These are phyloP conservation scores for Pyrenophora graminea DNA, from an alignment of 2,329 filamentous ascomycete genomes.

Conservation along the genomic window DNA sequence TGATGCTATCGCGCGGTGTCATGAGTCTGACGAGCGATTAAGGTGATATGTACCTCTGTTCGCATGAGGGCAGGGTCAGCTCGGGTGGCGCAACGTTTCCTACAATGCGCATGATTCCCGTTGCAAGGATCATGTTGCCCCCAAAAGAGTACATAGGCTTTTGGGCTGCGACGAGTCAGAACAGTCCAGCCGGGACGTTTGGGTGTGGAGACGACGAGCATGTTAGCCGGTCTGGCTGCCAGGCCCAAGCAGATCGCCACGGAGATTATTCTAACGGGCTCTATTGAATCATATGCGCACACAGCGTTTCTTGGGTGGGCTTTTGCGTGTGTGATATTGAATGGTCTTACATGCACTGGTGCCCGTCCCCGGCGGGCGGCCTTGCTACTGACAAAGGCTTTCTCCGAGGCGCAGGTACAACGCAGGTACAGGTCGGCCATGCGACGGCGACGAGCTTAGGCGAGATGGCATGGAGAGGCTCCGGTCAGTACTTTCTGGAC, in stretches of 20 bases:
- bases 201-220: slow-evolving; percentile 5
- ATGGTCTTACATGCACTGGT: not conserved
- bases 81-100: not conserved
- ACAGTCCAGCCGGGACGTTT: slow-evolving; percentile 1
- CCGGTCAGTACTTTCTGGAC: not conserved
- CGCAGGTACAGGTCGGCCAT: not conserved
- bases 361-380: not conserved
- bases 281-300: slow-evolving; percentile 6
- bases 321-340: slow-evolving; percentile 8
- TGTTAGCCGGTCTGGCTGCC: not conserved
- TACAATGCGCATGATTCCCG: slow-evolving; percentile 7
- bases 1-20: slow-evolving; percentile 1
- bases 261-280: slow-evolving; percentile 18
- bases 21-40: not conserved
- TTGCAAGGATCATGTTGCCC: slow-evolving; percentile 5
- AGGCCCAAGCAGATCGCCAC: slow-evolving; percentile 13
- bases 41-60: not conserved
- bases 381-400: not conserved
- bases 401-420: not conserved
- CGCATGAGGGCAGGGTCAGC: not conserved
- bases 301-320: slow-evolving; percentile 4
- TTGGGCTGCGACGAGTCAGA: slow-evolving; percentile 9
- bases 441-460: not conserved
- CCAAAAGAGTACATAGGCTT: not conserved
- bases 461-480: not conserved